Base-by-base conservation (phyloP, 148 eudicot genomes). In the Limonium bicolor region DNA sequence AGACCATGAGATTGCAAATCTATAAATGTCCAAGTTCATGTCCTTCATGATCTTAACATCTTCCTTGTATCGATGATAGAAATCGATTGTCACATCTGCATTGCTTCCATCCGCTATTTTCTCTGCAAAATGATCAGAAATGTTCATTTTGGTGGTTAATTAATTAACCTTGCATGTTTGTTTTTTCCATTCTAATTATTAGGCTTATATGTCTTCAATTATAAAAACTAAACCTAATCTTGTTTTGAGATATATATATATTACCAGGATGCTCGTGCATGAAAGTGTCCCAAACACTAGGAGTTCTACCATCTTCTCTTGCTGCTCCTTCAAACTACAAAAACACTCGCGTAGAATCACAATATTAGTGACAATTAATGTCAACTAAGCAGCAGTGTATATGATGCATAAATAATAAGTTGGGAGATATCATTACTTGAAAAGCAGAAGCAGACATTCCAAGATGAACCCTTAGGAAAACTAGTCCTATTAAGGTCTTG, bases 221-320 rank as follows among this genome's bases (percentile, higher is more conserved):
- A 29, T 7, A 29, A 7, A n/a, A n/a, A 7, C 7, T 7, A 29
- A 7, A n/a, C 33, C 7, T 7, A 29, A 29, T n/a, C 3, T 7
- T 2, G 33, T 7, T 29, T 29, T 28, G 23, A 46, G 33, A 5
- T 4, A 45, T 13, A 3, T 4, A 44, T 6, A 46, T 11, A 34
- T 0, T 37, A 65, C 64, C 69, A 47, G 69, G 56, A 37, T 53
- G 59, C 5, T 41, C 42, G 31, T 53, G 64, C 35, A 50, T 33
- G 46, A 41, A 60, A 17, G 49, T 55, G 52, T 65, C 70, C 70
- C 70, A 65, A 30, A 59, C 47, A 51, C 65, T 59, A 27, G 55
- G 47, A 25, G 59, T 61, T 55, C 41, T 59, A 41, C 56, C 64
- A 44, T 59, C 65, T 59, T 65, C 61, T 21, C 6, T 8, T 1